These are phyloP conservation scores for Mollisia scopiformis DNA, from an alignment of 2,329 filamentous ascomycete species.

Conservation along the genomic window DNA sequence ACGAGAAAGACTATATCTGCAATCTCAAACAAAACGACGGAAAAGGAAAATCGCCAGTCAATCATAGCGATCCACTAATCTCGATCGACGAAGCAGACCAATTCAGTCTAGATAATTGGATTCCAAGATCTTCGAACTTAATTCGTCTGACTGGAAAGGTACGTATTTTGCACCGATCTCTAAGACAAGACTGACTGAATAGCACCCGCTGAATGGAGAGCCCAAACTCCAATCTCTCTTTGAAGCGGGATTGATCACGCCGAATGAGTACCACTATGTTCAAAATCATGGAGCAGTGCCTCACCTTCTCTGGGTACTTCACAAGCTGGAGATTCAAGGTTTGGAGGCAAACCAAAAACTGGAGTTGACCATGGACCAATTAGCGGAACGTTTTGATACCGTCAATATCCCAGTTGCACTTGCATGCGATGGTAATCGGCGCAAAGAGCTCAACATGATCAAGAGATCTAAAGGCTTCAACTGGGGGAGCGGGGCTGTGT, in stretches of 20 bases:
- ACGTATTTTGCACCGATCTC: neutral
- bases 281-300: constrained; percentile 58
- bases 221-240: constrained; percentile 44
- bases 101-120: constrained; percentile 56
- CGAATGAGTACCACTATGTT: constrained; percentile 54
- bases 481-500: constrained; percentile 48
- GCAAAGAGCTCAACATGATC: constrained; percentile 51
- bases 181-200: neutral
- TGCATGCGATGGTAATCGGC: constrained; percentile 52
- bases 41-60: constrained; percentile 41
- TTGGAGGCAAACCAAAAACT: neutral
- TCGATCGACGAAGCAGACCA: constrained; percentile 53
- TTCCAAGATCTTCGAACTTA: constrained; percentile 49
- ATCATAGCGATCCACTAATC: constrained; percentile 35
- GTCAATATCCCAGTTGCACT: constrained; percentile 52
- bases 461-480: constrained; percentile 51
- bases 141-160: constrained; percentile 53
- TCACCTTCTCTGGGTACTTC: constrained; percentile 24
- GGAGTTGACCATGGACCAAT: constrained; percentile 44
- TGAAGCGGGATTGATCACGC: constrained; percentile 38
- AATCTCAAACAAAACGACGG: constrained; percentile 47
- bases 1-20: constrained; percentile 47
- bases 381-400: constrained; percentile 44
- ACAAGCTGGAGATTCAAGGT: neutral
- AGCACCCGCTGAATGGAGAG: constrained; percentile 55